Conservation (phyloP, 768 basidiomycete genomes). For the Rhizopogon salebrosus region DNA sequence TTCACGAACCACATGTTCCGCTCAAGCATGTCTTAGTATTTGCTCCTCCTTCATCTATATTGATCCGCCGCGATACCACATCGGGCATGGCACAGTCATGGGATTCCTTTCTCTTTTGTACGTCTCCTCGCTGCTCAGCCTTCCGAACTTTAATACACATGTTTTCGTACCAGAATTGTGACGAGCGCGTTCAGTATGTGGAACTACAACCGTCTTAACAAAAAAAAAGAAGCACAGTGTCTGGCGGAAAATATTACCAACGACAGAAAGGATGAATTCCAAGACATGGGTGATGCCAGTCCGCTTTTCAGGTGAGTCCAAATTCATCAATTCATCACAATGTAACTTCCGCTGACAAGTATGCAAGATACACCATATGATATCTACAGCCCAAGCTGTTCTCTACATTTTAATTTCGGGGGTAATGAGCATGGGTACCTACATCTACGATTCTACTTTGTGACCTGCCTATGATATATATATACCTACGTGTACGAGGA, state of each 20-base stretch:
- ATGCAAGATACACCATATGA: too few relatives aligned
- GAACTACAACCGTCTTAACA: conserved; percentile 45
- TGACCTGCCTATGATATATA: too few relatives aligned
- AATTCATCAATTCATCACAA: too few relatives aligned
- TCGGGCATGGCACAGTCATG: conserved; percentile 32
- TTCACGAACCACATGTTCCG: conserved; percentile 7
- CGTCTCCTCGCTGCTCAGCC: conserved; percentile 4
- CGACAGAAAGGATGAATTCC: conserved; percentile 35
- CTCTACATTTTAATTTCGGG: too few relatives aligned
- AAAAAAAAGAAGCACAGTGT: conserved; percentile 41
- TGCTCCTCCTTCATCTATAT: conserved; percentile 38
- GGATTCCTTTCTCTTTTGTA: conserved; percentile 27
- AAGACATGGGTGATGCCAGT: conserved; percentile 45
- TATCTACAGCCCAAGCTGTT: too few relatives aligned
- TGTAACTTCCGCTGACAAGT: conserved; percentile 20
- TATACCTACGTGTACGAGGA: too few relatives aligned
- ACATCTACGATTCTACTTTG: too few relatives aligned
- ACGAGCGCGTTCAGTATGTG: conserved; percentile 40
- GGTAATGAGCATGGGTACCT: too few relatives aligned
- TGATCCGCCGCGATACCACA: conserved; percentile 31
- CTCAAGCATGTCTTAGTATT: conserved; percentile 19
- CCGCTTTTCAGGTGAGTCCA: conserved; percentile 45
- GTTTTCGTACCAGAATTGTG: conserved; percentile 33
- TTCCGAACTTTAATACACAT: conserved; percentile 17
- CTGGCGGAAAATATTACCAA: conserved; percentile 37